Evolutionary conservation across 176 grass and related monocot species (phyloP).

Genomic region (Carex myosuroides): DNA sequence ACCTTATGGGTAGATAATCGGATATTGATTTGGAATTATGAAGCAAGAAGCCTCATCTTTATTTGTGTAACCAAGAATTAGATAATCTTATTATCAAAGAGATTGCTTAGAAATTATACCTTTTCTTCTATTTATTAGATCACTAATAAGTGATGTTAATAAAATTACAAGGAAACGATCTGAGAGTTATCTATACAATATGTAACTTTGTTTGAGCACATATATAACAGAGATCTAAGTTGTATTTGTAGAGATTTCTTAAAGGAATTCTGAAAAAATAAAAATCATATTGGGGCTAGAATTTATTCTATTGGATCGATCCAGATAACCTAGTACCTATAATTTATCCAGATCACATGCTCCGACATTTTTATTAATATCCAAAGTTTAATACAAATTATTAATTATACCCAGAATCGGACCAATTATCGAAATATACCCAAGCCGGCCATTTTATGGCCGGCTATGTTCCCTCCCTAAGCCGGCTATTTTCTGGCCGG

Average conservation of each 20-base stretch:
- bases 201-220: neutral
- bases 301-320: neutral
- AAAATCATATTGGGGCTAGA: neutral
- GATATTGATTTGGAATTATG: neutral
- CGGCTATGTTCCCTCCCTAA: too few species aligned
- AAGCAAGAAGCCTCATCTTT: neutral
- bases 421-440: too few species aligned
- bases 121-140: neutral
- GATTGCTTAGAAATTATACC: neutral
- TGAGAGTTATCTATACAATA: neutral
- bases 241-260: neutral
- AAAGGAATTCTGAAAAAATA: neutral
- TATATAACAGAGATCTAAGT: neutral
- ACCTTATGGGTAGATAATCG: neutral
- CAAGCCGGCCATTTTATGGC: too few species aligned
- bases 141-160: neutral
- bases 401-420: too few species aligned
- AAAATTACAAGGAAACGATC: neutral
- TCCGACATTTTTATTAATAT: too few species aligned
- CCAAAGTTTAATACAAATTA: too few species aligned
- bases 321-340: neutral
- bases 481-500: too few species aligned
- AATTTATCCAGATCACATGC: neutral
- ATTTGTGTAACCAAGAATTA: neutral
- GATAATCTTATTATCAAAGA: neutral